Conservation (phyloP, 176 grass and related monocot genomes). For the bread wheat (Triticum aestivum) region DNA sequence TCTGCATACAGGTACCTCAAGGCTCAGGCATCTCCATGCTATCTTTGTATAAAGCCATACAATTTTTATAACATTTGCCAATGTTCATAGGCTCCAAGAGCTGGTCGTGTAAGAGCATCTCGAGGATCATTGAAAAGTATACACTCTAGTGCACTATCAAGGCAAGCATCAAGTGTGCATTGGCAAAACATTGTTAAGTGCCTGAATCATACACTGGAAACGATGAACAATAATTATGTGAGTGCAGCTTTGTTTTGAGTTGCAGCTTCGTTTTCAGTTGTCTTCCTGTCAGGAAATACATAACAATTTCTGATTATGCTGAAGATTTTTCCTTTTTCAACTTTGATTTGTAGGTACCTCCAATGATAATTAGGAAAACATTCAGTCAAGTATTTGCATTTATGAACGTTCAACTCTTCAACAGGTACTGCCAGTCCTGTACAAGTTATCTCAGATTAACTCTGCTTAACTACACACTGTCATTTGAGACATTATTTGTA, state of each 20-base stretch:
- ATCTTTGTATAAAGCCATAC: neutral
- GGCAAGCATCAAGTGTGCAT: slow-evolving; percentile 71
- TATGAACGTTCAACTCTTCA: slow-evolving; percentile 95
- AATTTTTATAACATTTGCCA: neutral
- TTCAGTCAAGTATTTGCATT: slow-evolving; percentile 85
- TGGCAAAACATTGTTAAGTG: slow-evolving; percentile 81
- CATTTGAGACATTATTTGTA: slow-evolving; percentile 12
- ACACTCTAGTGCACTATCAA: slow-evolving; percentile 60
- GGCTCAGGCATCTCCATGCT: slow-evolving; percentile 1
- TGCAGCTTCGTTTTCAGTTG: neutral
- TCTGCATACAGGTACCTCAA: slow-evolving; percentile 82
- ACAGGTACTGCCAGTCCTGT: slow-evolving; percentile 58
- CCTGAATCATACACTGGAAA: slow-evolving; percentile 58
- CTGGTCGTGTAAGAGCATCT: slow-evolving; percentile 63
- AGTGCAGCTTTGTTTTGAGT: slow-evolving; percentile 24
- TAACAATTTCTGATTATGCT: neutral
- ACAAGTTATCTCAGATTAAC: slow-evolving; percentile 14
- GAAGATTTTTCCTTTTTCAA: slow-evolving; percentile 8
- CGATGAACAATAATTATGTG: slow-evolving; percentile 65
- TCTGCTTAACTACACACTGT: neutral
- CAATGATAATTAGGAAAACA: slow-evolving; percentile 75
- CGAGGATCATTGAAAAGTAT: slow-evolving; percentile 71
- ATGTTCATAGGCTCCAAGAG: slow-evolving; percentile 76
- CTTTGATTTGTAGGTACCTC: slow-evolving; percentile 63
- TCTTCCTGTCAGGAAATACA: slow-evolving; percentile 23